Evolutionary conservation across 257 asterid species (phyloP).

Genomic region (Nicotiana paniculata): DNA sequence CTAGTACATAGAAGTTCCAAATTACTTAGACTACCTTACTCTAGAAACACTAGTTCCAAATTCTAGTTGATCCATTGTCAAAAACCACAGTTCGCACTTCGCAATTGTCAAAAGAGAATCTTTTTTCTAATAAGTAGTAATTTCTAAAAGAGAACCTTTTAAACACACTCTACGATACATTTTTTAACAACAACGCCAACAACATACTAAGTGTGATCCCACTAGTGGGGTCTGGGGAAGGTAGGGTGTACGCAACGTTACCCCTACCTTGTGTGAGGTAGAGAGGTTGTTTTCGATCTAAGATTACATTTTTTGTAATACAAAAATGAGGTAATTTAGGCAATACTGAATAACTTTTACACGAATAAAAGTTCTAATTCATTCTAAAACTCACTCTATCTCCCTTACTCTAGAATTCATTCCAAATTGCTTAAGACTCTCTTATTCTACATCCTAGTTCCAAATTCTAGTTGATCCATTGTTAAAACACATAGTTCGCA

Average conservation of each 20-base stretch:
- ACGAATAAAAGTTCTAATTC: neutral
- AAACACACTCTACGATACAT: neutral
- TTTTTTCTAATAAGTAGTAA: neutral
- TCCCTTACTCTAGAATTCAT: neutral
- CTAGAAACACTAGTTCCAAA: neutral
- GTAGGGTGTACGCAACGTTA: no score
- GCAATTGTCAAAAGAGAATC: neutral
- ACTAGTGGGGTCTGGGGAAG: no score
- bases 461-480: neutral
- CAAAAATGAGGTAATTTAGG: neutral
- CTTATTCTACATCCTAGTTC: neutral
- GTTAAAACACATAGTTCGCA: neutral
- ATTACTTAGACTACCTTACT: neutral
- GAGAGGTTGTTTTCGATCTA: no score
- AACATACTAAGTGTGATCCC: no score
- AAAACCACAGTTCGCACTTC: neutral
- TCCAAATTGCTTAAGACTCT: neutral
- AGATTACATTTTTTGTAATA: neutral
- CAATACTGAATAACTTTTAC: neutral
- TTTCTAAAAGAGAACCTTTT: neutral
- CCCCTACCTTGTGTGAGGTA: no score
- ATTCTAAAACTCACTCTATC: neutral
- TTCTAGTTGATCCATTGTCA: neutral
- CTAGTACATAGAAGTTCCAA: neutral
- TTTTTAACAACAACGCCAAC: no score